Base-by-base conservation (phyloP, 768 basidiomycete species). In the Leccinum pellstonianum region DNA sequence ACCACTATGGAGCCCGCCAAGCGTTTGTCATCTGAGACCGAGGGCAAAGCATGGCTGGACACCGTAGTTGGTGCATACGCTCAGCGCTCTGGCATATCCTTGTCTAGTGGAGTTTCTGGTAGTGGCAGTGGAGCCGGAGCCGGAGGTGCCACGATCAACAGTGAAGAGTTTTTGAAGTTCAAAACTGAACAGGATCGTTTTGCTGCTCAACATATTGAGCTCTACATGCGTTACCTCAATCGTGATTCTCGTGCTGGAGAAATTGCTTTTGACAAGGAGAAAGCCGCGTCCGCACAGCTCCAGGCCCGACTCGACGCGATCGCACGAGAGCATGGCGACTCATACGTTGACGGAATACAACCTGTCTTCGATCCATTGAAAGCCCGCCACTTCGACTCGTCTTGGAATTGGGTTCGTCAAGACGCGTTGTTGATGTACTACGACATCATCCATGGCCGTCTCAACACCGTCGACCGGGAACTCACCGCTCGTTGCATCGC, bases 361-460 rank as follows among this genome's bases (percentile, higher is more conserved):
- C 97, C 97, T 10, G 82, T 85, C 59, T 99, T 99, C 75, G 93
- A 96, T 69, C 88, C 92, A 3, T 81, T 98, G 68, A 98, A 99
- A 76, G 97, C 95, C 12, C 91, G 97, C 50, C 95, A 90, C 71
- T 98, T 99, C 80, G 95, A 98, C 72, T 98, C 96, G 2, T 94
- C 91, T 6, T 99, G 96, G 97, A 99, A 99, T 72, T 99, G 97
- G 97, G 96, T 90, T 49, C 88, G 96, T 61, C 97, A 99, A 77
- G 95, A 97, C 62, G 93, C 95, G 15, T 80, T 98, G 27, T 79
- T 93, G 60, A 95, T 99, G 93, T 98, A 88, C 79, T 98, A 95
- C 76, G 96, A 98, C 73, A 97, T 99, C 77, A 94, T 99, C 67
- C 94, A 95, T 66, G 97, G 97, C 52, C 87, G 90, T 49, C 84